Evolutionary conservation across 2,329 filamentous ascomycete genomes (phyloP).

Genomic region (Hypoxylon sp.): DNA sequence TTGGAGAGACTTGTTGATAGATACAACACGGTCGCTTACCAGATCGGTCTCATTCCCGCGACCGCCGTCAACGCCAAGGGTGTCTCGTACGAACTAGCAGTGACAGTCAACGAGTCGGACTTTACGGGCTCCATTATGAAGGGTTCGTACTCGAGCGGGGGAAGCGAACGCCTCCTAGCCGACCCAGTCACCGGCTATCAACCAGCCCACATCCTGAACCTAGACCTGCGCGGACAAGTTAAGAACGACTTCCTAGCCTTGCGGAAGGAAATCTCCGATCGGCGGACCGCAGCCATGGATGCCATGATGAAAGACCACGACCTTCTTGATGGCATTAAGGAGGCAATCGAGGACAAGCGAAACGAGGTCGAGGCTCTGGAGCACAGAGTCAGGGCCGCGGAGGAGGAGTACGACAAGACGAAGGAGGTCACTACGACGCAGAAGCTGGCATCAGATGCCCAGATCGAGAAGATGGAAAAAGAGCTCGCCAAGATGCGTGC

Average conservation of each 20-base stretch:
- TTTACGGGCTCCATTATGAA: conserved; percentile 77
- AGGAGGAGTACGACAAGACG: conserved; percentile 94
- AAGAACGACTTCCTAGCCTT: conserved; percentile 84
- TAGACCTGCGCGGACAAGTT: conserved; percentile 87
- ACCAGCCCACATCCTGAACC: conserved; percentile 87
- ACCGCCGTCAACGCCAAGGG: conserved; percentile 89
- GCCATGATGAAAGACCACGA: conserved; percentile 96
- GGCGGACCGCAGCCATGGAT: conserved; percentile 85
- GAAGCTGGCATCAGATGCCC: conserved; percentile 88
- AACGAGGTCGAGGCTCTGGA: conserved; percentile 93
- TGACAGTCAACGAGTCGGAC: conserved; percentile 86
- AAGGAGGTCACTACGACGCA: conserved; percentile 89
- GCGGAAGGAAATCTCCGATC: conserved; percentile 92
- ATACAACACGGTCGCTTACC: conserved; percentile 95
- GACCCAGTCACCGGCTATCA: conserved; percentile 90
- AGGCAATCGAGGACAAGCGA: conserved; percentile 95
- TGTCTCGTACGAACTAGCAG: conserved; percentile 84
- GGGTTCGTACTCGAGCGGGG: conserved; percentile 58
- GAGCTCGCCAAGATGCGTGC: conserved; percentile 94
- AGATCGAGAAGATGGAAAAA: conserved; percentile 99
- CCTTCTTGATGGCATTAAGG: conserved; percentile 92
- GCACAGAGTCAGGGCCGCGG: conserved; percentile 87
- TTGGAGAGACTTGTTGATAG: conserved; percentile 90
- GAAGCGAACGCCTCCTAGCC: conserved; percentile 83
- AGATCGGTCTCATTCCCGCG: conserved; percentile 89